These are phyloP conservation scores for Nigrospora sphaerica DNA, from an alignment of 2,329 filamentous ascomycete species.

Conservation along the genomic window DNA sequence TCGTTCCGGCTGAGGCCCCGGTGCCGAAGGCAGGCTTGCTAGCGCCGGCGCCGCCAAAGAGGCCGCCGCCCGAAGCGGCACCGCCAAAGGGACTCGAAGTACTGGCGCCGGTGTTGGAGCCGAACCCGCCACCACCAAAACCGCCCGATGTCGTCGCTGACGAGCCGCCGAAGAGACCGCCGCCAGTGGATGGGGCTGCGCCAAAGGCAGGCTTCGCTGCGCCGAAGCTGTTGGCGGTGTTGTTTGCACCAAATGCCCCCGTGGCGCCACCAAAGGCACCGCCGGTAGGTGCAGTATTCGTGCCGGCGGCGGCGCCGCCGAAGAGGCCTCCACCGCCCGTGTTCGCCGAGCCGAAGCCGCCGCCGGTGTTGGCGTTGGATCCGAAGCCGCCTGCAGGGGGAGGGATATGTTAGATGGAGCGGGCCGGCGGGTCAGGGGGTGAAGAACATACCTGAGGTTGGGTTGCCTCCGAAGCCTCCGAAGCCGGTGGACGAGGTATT, in stretches of 20 bases:
- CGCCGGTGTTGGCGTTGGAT: constrained; percentile 28
- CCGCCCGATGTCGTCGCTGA: constrained; percentile 16
- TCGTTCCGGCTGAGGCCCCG: constrained; percentile 30
- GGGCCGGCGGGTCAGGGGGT: not conserved
- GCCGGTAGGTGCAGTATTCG: constrained; percentile 14
- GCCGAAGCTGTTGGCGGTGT: constrained; percentile 22
- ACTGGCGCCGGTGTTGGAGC: constrained; percentile 26
- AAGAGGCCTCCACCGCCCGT: constrained; percentile 1
- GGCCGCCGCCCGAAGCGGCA: constrained; percentile 13
- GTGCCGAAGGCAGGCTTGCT: constrained; percentile 46
- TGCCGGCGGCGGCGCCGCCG: not conserved
- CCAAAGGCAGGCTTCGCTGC: constrained; percentile 18
- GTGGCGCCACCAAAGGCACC: constrained; percentile 39
- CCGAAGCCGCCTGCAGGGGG: constrained; percentile 14
- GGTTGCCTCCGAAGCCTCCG: constrained; percentile 28
- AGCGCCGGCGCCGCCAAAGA: constrained; percentile 19
- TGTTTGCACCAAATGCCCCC: constrained; percentile 25
- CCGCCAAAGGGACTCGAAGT: constrained; percentile 29
- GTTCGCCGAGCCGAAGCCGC: constrained; percentile 38
- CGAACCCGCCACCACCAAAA: constrained; percentile 26
- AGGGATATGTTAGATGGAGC: not conserved
- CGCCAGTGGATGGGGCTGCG: constrained; percentile 25
- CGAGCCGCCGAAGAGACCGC: constrained; percentile 44
- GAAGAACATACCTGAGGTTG: constrained; percentile 13
- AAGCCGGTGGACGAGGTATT: constrained; percentile 19